Evolutionary conservation across 306 rosid species (phyloP).

Genomic region (Malus orientalis): DNA sequence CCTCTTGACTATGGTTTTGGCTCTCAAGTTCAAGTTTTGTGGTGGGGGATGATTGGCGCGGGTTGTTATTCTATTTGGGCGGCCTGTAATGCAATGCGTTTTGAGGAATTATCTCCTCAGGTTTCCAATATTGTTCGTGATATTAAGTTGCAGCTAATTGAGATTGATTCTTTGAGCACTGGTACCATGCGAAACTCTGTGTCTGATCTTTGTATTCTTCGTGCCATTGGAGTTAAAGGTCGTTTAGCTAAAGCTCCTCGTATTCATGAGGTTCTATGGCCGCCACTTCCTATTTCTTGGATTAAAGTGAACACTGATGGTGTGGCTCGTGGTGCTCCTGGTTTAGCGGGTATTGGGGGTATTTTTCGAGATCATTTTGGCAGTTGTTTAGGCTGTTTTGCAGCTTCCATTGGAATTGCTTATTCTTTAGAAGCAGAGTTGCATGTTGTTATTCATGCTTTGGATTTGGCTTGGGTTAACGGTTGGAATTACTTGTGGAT

Average conservation of each 20-base stretch:
- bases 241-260: too few species aligned
- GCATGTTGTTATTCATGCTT: too few species aligned
- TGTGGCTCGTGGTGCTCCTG: not conserved
- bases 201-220: not conserved
- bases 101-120: too few species aligned
- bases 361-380: not conserved
- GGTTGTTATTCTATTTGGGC: not conserved
- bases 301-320: too few species aligned
- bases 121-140: not conserved
- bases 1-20: not conserved
- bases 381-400: not conserved
- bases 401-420: not conserved
- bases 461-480: too few species aligned
- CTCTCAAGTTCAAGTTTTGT: not conserved
- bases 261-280: not conserved
- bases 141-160: too few species aligned
- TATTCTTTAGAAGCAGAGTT: not conserved
- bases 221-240: not conserved
- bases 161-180: not conserved
- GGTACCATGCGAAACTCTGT: not conserved
- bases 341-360: not conserved
- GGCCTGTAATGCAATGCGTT: not conserved
- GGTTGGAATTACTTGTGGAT: too few species aligned
- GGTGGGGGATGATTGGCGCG: not conserved
- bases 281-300: not conserved